phyloP scores from a whole-genome alignment of 176 grass and related monocot genomes.

The Coix lacrymajobi region DNA sequence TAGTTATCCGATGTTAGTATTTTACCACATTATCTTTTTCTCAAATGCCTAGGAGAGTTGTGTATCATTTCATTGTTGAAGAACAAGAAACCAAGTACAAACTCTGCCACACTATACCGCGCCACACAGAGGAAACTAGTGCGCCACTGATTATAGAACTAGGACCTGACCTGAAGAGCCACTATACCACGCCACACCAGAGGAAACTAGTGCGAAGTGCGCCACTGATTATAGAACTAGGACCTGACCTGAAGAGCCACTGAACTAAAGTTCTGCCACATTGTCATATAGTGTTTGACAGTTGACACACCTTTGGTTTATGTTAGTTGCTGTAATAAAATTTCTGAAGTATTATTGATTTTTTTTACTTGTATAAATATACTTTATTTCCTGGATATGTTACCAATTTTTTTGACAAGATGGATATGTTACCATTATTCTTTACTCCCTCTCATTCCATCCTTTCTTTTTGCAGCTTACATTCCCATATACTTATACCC shows the following conservation, averaged over 20 bases:
- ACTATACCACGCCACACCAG: too few relatives aligned
- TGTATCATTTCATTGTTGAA: neutral
- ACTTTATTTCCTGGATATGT: neutral
- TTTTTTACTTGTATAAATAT: neutral
- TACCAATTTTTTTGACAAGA: too few relatives aligned
- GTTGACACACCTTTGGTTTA: constrained; percentile 3
- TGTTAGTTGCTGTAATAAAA: neutral
- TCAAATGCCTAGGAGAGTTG: neutral
- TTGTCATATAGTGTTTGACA: neutral
- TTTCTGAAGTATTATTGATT: neutral
- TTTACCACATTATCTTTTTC: neutral
- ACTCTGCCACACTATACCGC: neutral
- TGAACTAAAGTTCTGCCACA: neutral
- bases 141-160: neutral
- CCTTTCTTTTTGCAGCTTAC: constrained; percentile 47
- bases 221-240: neutral
- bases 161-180: neutral
- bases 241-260: neutral
- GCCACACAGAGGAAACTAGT: neutral
- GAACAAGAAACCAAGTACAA: neutral
- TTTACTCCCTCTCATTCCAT: neutral
- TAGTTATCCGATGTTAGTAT: neutral
- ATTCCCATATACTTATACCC: constrained; percentile 55
- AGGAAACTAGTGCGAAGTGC: too few relatives aligned
- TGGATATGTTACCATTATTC: neutral